Evolutionary conservation across 306 rosid species (phyloP).

Genomic region (Arachis hypogaea): DNA sequence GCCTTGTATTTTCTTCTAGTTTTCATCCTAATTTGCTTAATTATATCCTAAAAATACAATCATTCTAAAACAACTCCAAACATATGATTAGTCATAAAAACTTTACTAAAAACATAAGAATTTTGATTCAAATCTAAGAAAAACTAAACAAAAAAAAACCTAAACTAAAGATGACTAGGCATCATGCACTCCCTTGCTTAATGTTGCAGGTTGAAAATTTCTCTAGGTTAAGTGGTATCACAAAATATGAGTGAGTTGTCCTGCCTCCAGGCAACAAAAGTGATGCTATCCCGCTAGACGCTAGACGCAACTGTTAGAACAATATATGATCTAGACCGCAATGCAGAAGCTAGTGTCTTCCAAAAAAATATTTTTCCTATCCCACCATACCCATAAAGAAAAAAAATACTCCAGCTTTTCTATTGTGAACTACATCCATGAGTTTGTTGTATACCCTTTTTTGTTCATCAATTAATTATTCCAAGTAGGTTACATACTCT

Average conservation of each 20-base stretch:
- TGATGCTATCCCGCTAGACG: neutral
- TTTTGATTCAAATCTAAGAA: no score
- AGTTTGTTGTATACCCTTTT: neutral
- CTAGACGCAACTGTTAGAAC: neutral
- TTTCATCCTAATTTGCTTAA: no score
- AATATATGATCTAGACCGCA: neutral
- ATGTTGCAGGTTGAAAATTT: neutral
- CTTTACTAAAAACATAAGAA: no score
- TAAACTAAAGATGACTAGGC: no score
- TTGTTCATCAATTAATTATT: neutral
- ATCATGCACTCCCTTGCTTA: neutral
- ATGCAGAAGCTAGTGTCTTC: neutral
- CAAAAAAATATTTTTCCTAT: neutral
- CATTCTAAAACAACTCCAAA: no score
- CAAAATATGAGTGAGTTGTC: neutral
- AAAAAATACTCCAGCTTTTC: neutral
- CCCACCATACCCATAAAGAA: neutral
- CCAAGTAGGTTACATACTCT: accelerated
- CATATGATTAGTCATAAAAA: no score
- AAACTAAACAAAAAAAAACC: no score
- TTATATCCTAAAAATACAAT: no score
- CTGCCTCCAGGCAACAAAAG: neutral
- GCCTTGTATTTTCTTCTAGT: no score
- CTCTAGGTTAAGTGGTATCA: neutral
- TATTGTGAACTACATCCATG: neutral